Evolutionary conservation across 1,139 yeast genomes (phyloP).

Genomic region (Taphrina betulina): DNA sequence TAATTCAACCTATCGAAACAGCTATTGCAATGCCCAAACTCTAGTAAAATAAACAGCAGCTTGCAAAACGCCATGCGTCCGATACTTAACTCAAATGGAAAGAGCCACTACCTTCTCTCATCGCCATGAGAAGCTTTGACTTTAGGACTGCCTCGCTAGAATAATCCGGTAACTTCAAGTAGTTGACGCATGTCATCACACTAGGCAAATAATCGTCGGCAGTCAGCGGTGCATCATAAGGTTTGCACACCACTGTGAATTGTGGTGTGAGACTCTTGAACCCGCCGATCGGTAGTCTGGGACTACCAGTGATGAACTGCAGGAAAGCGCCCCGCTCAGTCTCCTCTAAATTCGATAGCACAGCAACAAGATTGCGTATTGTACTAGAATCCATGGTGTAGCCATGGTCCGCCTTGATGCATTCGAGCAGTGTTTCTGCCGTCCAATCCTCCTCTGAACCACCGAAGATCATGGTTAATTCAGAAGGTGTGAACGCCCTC

Average conservation of each 20-base stretch:
- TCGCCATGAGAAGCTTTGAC: slow-evolving; percentile 62
- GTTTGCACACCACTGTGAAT: slow-evolving; percentile 82
- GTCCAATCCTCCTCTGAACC: slow-evolving; percentile 89
- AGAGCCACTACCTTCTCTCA: slow-evolving; percentile 85
- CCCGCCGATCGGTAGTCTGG: slow-evolving; percentile 91
- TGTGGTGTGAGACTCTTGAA: slow-evolving; percentile 79
- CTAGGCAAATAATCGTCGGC: slow-evolving; percentile 91
- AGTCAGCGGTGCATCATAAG: slow-evolving; percentile 58
- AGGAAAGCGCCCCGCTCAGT: slow-evolving; percentile 68
- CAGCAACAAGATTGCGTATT: slow-evolving; percentile 58
- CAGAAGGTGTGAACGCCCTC: slow-evolving; percentile 68
- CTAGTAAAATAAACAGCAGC: too few species aligned
- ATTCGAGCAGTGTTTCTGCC: slow-evolving; percentile 52
- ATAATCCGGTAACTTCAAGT: slow-evolving; percentile 83
- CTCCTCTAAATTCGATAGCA: slow-evolving; percentile 56
- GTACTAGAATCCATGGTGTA: slow-evolving; percentile 69
- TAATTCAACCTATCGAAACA: too few species aligned
- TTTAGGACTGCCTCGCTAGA: slow-evolving; percentile 61
- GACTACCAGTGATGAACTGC: slow-evolving; percentile 91
- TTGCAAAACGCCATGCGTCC: too few species aligned
- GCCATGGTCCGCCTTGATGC: slow-evolving; percentile 87
- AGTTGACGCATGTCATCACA: slow-evolving; percentile 98
- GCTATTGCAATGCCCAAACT: too few species aligned
- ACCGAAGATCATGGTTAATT: slow-evolving; percentile 68
- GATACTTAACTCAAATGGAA: slow-evolving; percentile 63